Evolutionary conservation across 768 basidiomycete genomes (phyloP), one percentile per base, ranked within the genome.

Genomic region (Trametes cingulata): DNA sequence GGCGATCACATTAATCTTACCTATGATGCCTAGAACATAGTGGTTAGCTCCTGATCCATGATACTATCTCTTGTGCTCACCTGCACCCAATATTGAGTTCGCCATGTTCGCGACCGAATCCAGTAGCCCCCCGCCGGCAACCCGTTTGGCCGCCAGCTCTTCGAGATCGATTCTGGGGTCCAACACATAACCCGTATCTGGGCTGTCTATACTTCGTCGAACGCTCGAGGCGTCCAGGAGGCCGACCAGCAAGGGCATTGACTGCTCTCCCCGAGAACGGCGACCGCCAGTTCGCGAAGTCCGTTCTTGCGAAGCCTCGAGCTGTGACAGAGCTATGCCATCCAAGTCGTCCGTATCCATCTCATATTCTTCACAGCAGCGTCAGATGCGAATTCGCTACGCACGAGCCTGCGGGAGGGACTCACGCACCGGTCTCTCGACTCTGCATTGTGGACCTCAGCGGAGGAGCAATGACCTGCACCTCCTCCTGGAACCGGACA

Each of bases 61-160:
- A 58, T 22, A 49, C 46, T 52, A 61, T 15, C 40, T 58, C 14
- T 72, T 67, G 68, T 40, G 41, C 56, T 64, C 74, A 84, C 94
- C 95, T 69, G 95, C 95, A 42, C 95, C 95, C 14, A 98, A 76
- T 35, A 98, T 97, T 1, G 92, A 94, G 71, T 98, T 98, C 20
- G 93, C 91, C 96, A 97, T 97, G 71, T 95, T 91, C 20, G 91
- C 89, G 58, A 92, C 81, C 8, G 91, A 93, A 68, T 91, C 86
- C 1, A 93, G 10, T 77, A 94, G 74, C 0, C 87, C 85, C 20
- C 92, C 91, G 45, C 91, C 90, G 0, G 85, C 82, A 39, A 74
- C 78, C 45, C 79, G 77, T 71, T 88, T 88, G 20, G 81, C 79
- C 42, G 86, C 84, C 29, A 95, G 74, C 61, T 88, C 86, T 58